Conservation (phyloP, 179 eudicot species). For the Dionaea muscipula region DNA sequence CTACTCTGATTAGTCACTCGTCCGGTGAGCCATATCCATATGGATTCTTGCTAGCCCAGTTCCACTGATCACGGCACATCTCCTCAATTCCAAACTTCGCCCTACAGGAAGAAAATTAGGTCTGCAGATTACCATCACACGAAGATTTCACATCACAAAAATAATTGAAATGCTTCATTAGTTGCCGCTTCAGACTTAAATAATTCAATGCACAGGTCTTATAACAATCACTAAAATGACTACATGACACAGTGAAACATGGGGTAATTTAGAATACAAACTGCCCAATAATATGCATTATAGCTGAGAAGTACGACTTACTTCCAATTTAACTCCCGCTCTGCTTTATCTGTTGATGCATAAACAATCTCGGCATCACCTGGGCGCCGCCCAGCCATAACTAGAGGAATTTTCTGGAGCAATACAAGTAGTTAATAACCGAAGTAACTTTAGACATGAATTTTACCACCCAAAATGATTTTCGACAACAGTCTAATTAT, state of each 20-base stretch:
- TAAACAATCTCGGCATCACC: constrained; percentile 92
- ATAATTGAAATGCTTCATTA: no score
- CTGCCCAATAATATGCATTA: no score
- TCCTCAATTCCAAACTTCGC: constrained; percentile 80
- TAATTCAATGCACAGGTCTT: no score
- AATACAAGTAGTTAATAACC: constrained; percentile 2
- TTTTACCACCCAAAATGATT: no score
- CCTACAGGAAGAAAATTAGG: constrained; percentile 32
- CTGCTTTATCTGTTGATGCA: constrained; percentile 84
- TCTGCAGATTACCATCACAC: not conserved
- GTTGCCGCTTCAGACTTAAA: no score
- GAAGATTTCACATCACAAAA: no score
- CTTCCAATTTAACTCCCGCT: constrained; percentile 84
- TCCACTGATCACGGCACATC: constrained; percentile 97
- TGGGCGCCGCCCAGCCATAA: constrained; percentile 62
- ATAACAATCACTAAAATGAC: no score
- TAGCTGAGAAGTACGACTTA: constrained; percentile 25
- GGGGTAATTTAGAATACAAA: not conserved
- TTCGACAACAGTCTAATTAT: not conserved
- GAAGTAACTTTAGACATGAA: no score
- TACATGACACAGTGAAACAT: no score
- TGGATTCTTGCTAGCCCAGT: constrained; percentile 98
- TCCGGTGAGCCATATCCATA: constrained; percentile 60
- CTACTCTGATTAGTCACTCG: constrained; percentile 14
- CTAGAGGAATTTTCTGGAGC: constrained; percentile 73